Evolutionary conservation across 768 basidiomycete genomes (phyloP), one percentile per base, ranked within the genome.

Genomic region (Nidula microcarpa): DNA sequence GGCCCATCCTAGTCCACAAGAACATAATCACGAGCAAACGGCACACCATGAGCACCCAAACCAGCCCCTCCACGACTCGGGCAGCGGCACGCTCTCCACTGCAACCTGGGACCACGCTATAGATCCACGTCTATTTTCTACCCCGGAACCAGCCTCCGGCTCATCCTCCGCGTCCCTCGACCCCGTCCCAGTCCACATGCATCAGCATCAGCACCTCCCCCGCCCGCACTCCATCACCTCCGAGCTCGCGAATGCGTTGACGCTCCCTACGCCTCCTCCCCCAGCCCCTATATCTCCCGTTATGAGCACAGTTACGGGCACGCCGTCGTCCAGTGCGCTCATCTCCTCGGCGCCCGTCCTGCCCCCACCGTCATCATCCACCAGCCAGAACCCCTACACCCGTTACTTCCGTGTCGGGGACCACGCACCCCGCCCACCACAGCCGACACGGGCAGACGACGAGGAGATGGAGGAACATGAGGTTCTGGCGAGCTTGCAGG

Each of bases 241-340:
- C 1, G 76, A 77, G 58, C 67, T 81, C 6, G 79, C 79, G 1
- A 74, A 77, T 47, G 80, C 80, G 4, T 61, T 81, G 55, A 74
- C 73, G 2, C 57, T 76, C 30, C 71, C 76, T 13, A 33, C 60
- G 5, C 49, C 62, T 4, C 39, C 11, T 13, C 11, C 13, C 39
- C 39, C 23, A 30, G 23, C 23, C 23, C 23, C 23, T 30, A 30
- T 30, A 30, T 30, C 23, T 30, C 23, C 23, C 23, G 23, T 30
- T 30, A 30, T 4, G 23, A 23, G 23, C 23, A 23, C 23, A 4
- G 23, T 30, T 30, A 30, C 23, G 23, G 4, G 23, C 23, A 23
- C 23, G 23, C 23, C 23, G 23, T 30, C 23, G 23, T 30, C 23
- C 23, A 30, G 23, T 30, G 23, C 23, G 23, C 23, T 30, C 23